Percentiles rank a stretch among this genome's conserved stretches.
These are phyloP conservation scores for Verticillium klebahnii DNA, from an alignment of 2,329 filamentous ascomycete species.

Conservation along the genomic window DNA sequence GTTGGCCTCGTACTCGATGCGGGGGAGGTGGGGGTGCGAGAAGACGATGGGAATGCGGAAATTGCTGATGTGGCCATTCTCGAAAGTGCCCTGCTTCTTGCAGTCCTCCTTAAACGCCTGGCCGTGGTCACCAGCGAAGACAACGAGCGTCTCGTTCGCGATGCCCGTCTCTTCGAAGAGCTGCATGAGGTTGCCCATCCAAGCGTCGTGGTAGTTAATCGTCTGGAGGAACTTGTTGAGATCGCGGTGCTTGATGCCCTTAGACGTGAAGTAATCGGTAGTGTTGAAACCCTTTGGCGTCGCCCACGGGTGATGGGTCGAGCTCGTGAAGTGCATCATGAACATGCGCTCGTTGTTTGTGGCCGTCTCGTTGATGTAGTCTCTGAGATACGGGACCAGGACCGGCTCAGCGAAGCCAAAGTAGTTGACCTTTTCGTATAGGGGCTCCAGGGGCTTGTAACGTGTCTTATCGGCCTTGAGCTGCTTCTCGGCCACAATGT, in stretches of 20 bases:
- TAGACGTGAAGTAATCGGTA: conserved; percentile 23
- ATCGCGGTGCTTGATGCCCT: conserved; percentile 10
- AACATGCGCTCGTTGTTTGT: conserved; percentile 25
- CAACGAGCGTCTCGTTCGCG: conserved; percentile 38
- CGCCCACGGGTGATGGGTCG: conserved; percentile 38
- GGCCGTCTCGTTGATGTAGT: conserved; percentile 24
- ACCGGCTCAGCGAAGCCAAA: conserved; percentile 37
- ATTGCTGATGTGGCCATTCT: conserved; percentile 38
- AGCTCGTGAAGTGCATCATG: conserved; percentile 28
- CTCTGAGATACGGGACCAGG: conserved; percentile 30
- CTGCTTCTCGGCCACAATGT: conserved; percentile 13
- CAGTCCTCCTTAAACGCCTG: conserved; percentile 36
- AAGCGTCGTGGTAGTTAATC: conserved; percentile 31
- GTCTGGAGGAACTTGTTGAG: conserved; percentile 37
- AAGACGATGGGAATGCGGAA: conserved; percentile 38
- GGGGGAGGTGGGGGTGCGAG: conserved; percentile 35
- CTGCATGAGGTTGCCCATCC: conserved; percentile 31
- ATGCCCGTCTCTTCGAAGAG: conserved; percentile 37
- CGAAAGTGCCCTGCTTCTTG: conserved; percentile 30
- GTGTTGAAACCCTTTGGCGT: conserved; percentile 24
- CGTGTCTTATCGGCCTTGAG: conserved; percentile 4
- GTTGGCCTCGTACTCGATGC: conserved; percentile 31
- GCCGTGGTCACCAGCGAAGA: conserved; percentile 39
- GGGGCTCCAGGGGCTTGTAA: neutral
- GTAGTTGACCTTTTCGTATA: conserved; percentile 26